These are phyloP conservation scores for Cordyceps javanica DNA, from an alignment of 2,329 filamentous ascomycete genomes.

Conservation along the genomic window DNA sequence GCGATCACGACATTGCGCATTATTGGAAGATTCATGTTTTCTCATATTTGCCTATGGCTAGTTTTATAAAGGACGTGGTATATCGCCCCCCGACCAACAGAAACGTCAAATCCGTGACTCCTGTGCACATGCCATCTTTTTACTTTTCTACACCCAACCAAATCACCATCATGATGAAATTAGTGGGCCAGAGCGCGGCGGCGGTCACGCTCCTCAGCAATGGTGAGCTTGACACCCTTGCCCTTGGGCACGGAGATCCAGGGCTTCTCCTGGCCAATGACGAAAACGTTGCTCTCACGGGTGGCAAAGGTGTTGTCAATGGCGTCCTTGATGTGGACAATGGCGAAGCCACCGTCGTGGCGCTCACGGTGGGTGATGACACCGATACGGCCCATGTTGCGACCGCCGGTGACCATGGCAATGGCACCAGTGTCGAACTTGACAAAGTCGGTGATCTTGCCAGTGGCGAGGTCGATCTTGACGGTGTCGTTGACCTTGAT, in stretches of 20 bases:
- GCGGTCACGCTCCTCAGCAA: constrained; percentile 98
- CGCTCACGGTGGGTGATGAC: constrained; percentile 99
- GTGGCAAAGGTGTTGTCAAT: constrained; percentile 99
- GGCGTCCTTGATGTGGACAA: constrained; percentile 99
- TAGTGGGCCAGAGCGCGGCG: constrained; percentile 67
- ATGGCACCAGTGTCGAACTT: constrained; percentile 98
- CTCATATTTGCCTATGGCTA: constrained; percentile 32
- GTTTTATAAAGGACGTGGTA: constrained; percentile 23
- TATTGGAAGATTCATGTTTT: constrained; percentile 27
- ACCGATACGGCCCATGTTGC: constrained; percentile 99
- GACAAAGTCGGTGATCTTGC: constrained; percentile 98
- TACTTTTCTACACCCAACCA: constrained; percentile 16
- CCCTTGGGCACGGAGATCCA: constrained; percentile 99
- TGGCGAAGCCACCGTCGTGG: constrained; percentile 99
- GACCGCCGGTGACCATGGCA: constrained; percentile 98
- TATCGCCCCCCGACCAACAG: constrained; percentile 19
- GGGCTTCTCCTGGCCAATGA: constrained; percentile 97
- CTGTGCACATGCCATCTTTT: constrained; percentile 32
- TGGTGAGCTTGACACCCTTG: constrained; percentile 99
- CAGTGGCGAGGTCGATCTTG: constrained; percentile 94
- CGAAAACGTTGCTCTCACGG: constrained; percentile 98
- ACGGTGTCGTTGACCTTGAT: constrained; percentile 99
- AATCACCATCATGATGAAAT: constrained; percentile 20
- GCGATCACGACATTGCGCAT: not conserved
- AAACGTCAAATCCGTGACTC: constrained; percentile 37